Conservation (phyloP, 257 asterid genomes). For the Fraxinus cuspidata region DNA sequence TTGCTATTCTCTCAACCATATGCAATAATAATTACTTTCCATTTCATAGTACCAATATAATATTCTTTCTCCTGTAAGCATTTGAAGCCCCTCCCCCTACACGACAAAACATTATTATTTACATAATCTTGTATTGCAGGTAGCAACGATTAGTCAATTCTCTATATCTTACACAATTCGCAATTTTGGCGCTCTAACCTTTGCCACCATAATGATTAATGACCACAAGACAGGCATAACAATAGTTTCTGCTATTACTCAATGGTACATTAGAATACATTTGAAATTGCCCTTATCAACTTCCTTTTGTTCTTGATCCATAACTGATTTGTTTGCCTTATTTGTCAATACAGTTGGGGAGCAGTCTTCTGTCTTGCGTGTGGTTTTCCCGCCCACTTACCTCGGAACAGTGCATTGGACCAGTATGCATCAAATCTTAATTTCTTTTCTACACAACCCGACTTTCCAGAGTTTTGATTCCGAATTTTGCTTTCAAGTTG, state of each 20-base stretch:
- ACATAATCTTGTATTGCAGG: slow-evolving; percentile 51
- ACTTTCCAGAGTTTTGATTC: slow-evolving; percentile 3
- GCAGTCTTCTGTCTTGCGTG: slow-evolving; percentile 87
- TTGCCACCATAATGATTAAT: slow-evolving; percentile 97
- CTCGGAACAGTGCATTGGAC: slow-evolving; percentile 78
- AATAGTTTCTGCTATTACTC: not conserved
- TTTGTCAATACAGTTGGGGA: slow-evolving; percentile 58
- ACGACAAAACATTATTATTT: not conserved
- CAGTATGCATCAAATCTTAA: slow-evolving; percentile 53
- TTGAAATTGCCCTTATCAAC: not conserved
- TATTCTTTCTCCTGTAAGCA: not conserved
- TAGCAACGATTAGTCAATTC: slow-evolving; percentile 91
- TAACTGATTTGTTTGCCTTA: slow-evolving; percentile 20
- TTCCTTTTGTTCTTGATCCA: slow-evolving; percentile 11
- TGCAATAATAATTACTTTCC: slow-evolving; percentile 29
- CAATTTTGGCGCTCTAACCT: slow-evolving; percentile 85
- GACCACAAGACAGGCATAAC: slow-evolving; percentile 96
- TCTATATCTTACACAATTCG: slow-evolving; percentile 94
- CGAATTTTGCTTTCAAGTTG: slow-evolving; percentile 52
- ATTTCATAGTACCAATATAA: too few relatives aligned
- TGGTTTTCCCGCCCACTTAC: slow-evolving; percentile 94
- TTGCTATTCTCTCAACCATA: slow-evolving; percentile 79
- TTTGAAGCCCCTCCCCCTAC: not conserved
- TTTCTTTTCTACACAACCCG: not conserved
- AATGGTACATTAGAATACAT: not conserved